Base-by-base conservation (phyloP, 2,329 filamentous ascomycete genomes). In the Akanthomyces uredinophilus region DNA sequence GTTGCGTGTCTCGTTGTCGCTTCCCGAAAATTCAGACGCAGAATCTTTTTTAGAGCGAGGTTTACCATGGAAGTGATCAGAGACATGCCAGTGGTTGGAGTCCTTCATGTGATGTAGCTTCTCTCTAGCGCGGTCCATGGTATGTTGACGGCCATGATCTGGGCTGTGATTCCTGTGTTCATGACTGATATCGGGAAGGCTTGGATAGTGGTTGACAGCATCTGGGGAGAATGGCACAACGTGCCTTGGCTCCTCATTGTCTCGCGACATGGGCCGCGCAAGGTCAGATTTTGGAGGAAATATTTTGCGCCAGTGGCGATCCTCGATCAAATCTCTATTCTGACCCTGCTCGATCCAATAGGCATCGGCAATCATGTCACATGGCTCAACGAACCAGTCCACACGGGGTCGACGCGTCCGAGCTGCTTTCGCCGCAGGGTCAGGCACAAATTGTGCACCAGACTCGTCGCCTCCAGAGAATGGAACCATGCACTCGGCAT, bases 341-440 rank as follows among this genome's bases (percentile, higher is more conserved):
- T 88, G 80, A 37, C 84, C 85, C 69, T 93, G 87, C 72, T 97
- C 92, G 24, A 96, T 77, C 95, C 95, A 99, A 70, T 93, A 91
- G 1, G 89, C 82, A 77, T 99, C 95, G 5, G 93, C 93, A 52
- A 98, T 79, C 73, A 97, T 83, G 71, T 98, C 93, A 61, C 90
- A 87, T 0, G 94, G 91, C 50, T 89, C 85, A 20, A 93, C 85
- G 44, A 85, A 83, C 95, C 95, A 98, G 70, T 96, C 92, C 27
- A 92, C 86, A 63, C 91, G 85, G 1, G 90, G 88, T 54, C 92
- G 85, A 61, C 87, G 86, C 4, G 85, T 78, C 64, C 92, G 92
- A 14, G 79, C 77, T 64, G 78, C 74, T 50, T 73, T 78, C n/a
- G 72, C 74, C 50, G 74, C 77, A 63, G 74, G 71, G 37, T 81